Percentiles rank a stretch among this genome's conserved stretches.
Conservation (phyloP, 73 alveolate genomes). For the Tetrahymena malaccensis region DNA sequence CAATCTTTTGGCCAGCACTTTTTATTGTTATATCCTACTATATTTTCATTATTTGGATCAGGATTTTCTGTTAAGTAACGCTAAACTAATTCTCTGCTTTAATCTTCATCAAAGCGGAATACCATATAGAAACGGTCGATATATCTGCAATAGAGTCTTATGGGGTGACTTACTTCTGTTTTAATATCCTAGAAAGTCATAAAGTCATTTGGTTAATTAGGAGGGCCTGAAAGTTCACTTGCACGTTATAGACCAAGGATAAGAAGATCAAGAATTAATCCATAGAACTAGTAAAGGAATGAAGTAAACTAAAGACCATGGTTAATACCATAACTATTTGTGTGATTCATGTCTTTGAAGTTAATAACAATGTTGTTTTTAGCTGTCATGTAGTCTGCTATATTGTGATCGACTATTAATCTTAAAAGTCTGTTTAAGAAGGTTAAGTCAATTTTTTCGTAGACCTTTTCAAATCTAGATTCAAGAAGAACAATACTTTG, state of each 20-base stretch:
- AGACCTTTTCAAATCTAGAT: slow-evolving; percentile 93
- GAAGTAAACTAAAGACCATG: slow-evolving; percentile 97
- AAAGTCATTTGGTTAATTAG: slow-evolving; percentile 89
- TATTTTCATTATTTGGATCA: slow-evolving; percentile 99
- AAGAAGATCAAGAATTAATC: slow-evolving; percentile 92
- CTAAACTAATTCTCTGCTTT: slow-evolving; percentile 96
- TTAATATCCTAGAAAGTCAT: slow-evolving; percentile 94
- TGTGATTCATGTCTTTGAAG: slow-evolving; percentile 99
- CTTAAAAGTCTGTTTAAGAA: slow-evolving; percentile 93
- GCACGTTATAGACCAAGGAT: slow-evolving; percentile 98
- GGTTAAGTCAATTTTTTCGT: slow-evolving; percentile 96
- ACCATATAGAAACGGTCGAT: slow-evolving; percentile 95
- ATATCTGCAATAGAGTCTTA: slow-evolving; percentile 97
- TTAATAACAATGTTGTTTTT: slow-evolving; percentile 96
- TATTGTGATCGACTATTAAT: slow-evolving; percentile 97
- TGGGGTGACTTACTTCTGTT: slow-evolving; percentile 98
- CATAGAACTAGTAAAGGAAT: slow-evolving; percentile 79
- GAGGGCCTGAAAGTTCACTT: slow-evolving; percentile 99
- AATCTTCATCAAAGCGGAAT: slow-evolving; percentile 96
- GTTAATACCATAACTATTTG: slow-evolving; percentile 96
- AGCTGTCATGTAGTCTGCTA: slow-evolving; percentile 99
- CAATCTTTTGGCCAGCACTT: slow-evolving; percentile 99
- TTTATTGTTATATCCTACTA: slow-evolving; percentile 97
- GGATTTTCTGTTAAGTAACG: slow-evolving; percentile 99
- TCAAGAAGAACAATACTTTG: slow-evolving; percentile 95